Conservation (phyloP, 306 rosid species). For the Quercus mongolica region DNA sequence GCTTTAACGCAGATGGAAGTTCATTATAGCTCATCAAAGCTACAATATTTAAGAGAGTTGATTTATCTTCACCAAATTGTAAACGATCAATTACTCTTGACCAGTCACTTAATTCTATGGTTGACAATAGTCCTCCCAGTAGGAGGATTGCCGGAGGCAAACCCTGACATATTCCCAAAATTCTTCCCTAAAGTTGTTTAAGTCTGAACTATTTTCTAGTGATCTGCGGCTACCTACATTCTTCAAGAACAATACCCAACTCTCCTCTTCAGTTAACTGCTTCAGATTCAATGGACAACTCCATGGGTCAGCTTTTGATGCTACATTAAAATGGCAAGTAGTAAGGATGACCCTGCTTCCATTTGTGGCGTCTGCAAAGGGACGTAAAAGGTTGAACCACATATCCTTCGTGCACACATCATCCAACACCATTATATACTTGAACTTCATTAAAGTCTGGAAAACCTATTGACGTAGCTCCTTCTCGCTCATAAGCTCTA, state of each 20-base stretch:
- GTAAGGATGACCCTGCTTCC: not conserved
- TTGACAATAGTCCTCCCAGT: no score
- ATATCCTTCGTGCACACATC: no score
- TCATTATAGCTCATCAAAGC: not conserved
- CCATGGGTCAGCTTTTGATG: not conserved
- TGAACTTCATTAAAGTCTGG: no score
- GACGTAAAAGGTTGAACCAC: no score
- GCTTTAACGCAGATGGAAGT: not conserved
- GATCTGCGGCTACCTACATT: not conserved
- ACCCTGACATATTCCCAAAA: no score
- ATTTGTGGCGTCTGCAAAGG: no score
- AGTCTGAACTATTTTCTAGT: not conserved
- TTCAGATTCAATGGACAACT: not conserved
- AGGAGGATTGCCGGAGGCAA: no score
- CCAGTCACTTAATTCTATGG: not conserved
- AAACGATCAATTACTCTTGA: not conserved
- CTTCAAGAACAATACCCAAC: not conserved
- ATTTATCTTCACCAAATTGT: not conserved
- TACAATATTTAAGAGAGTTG: not conserved
- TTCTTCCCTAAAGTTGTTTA: no score
- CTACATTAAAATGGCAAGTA: not conserved
- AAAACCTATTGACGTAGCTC: no score
- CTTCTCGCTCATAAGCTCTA: no score
- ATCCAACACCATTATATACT: no score
- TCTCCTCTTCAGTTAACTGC: not conserved